Evolutionary conservation across 441 rosid species (phyloP).

Genomic region (Eutrema salsugineum): DNA sequence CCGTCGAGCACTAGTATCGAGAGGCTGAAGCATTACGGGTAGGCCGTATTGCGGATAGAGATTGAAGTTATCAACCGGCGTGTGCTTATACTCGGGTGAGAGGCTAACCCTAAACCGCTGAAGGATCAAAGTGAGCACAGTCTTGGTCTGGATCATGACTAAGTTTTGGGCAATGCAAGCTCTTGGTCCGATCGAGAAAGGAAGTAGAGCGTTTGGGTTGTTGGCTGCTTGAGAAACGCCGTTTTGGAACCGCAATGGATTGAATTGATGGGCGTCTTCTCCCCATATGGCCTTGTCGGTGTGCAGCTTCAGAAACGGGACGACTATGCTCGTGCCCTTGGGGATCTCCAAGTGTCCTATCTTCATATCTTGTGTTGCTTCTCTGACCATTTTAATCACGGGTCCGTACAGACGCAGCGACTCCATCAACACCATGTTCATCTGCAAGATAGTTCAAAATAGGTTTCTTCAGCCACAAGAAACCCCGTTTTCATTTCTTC

Average conservation of each 20-base stretch:
- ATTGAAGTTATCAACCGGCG: constrained; percentile 31
- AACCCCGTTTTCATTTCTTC: not conserved
- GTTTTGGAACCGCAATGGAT: constrained; percentile 41
- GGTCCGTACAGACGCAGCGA: constrained; percentile 54
- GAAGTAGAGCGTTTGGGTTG: constrained; percentile 42
- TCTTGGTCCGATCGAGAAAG: constrained; percentile 54
- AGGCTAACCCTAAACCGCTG: constrained; percentile 37
- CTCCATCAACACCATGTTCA: constrained; percentile 65
- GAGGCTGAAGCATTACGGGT: constrained; percentile 36
- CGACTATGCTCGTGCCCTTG: constrained; percentile 27
- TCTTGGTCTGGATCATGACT: constrained; percentile 44
- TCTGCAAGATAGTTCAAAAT: constrained; percentile 20
- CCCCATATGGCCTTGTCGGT: constrained; percentile 55
- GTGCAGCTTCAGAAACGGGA: constrained; percentile 44
- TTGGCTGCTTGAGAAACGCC: constrained; percentile 45
- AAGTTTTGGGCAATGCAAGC: constrained; percentile 52
- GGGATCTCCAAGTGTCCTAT: constrained; percentile 45
- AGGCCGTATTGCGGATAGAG: constrained; percentile 42
- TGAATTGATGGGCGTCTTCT: constrained; percentile 49
- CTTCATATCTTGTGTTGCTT: constrained; percentile 38
- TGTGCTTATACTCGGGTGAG: constrained; percentile 39
- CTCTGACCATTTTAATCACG: constrained; percentile 24
- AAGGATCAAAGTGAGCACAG: constrained; percentile 41
- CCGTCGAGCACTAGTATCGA: not conserved
- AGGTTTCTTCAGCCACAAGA: not conserved